phyloP scores from a whole-genome alignment of 1,284 basidiomycete species.

The Xerocomus alliaceus region DNA sequence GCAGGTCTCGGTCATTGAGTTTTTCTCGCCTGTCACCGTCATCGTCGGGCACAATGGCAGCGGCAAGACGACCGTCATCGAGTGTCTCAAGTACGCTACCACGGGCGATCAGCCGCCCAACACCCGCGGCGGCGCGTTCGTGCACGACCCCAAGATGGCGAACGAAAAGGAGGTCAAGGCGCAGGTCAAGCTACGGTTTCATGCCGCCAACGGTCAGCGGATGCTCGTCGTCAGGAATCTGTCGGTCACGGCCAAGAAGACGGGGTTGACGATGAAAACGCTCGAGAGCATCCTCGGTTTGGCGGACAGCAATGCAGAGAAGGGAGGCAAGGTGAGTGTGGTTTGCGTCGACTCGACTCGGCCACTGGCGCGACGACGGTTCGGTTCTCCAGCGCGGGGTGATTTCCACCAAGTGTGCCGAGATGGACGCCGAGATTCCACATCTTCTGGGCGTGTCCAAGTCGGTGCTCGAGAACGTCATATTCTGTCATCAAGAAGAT shows the following conservation, averaged over 20 bases:
- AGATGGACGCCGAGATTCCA: conserved; percentile 95
- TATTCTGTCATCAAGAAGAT: conserved; percentile 99
- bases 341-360: background rate
- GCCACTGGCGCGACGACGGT: background rate
- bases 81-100: conserved; percentile 98
- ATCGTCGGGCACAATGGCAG: conserved; percentile 99
- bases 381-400: conserved; percentile 68
- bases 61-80: conserved; percentile 99
- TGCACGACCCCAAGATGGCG: conserved; percentile 99
- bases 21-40: conserved; percentile 97
- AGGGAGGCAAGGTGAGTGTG: conserved; percentile 75
- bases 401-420: conserved; percentile 95
- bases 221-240: conserved; percentile 96
- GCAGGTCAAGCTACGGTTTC: conserved; percentile 94
- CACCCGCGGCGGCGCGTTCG: conserved; percentile 95
- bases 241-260: conserved; percentile 94
- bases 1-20: conserved; percentile 92
- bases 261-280: conserved; percentile 94
- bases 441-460: conserved; percentile 94
- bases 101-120: conserved; percentile 98
- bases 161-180: conserved; percentile 99
- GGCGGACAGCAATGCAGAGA: conserved; percentile 71
- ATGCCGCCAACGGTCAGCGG: conserved; percentile 83
- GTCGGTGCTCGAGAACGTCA: conserved; percentile 97
- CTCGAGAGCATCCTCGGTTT: conserved; percentile 89